Conservation (phyloP, 1,284 basidiomycete genomes). For the Cutaneotrichosporon mucoides region DNA sequence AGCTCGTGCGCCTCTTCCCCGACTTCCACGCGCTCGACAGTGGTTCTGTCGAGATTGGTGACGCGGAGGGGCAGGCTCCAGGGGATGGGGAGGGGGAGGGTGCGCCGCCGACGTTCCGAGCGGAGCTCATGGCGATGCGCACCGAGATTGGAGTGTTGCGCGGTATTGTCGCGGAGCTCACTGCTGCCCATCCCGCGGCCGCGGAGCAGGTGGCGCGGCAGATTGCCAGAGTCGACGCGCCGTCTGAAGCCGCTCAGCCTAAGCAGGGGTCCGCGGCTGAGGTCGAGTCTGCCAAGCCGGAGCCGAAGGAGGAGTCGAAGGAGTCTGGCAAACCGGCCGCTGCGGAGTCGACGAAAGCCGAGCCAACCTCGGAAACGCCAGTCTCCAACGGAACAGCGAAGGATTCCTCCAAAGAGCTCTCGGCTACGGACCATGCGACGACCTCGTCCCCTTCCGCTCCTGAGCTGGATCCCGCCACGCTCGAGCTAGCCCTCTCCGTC, state of each 20-base stretch:
- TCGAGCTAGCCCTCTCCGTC: neutral
- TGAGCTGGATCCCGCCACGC: neutral
- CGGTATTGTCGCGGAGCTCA: slow-evolving; percentile 32
- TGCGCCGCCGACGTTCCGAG: slow-evolving; percentile 13
- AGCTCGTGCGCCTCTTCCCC: slow-evolving; percentile 39
- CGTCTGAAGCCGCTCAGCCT: neutral
- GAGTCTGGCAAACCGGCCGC: too few relatives aligned
- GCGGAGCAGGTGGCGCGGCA: neutral
- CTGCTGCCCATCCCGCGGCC: slow-evolving; percentile 16
- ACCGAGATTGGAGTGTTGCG: slow-evolving; percentile 36
- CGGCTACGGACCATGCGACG: too few relatives aligned
- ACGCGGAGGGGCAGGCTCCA: slow-evolving; percentile 1
- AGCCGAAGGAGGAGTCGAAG: neutral
- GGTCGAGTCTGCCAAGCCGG: neutral
- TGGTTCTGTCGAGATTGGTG: too few relatives aligned
- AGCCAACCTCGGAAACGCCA: too few relatives aligned
- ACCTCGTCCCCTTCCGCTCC: too few relatives aligned
- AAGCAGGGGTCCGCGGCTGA: neutral
- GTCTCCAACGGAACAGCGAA: too few relatives aligned
- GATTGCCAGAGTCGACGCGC: too few relatives aligned
- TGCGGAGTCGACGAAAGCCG: too few relatives aligned
- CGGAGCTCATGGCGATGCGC: slow-evolving; percentile 32
- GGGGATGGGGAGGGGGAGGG: neutral
- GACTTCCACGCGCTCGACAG: slow-evolving; percentile 20
- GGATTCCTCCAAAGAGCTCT: too few relatives aligned